phyloP scores from a whole-genome alignment of 2,329 filamentous ascomycete genomes.

The Colletotrichum sp. region DNA sequence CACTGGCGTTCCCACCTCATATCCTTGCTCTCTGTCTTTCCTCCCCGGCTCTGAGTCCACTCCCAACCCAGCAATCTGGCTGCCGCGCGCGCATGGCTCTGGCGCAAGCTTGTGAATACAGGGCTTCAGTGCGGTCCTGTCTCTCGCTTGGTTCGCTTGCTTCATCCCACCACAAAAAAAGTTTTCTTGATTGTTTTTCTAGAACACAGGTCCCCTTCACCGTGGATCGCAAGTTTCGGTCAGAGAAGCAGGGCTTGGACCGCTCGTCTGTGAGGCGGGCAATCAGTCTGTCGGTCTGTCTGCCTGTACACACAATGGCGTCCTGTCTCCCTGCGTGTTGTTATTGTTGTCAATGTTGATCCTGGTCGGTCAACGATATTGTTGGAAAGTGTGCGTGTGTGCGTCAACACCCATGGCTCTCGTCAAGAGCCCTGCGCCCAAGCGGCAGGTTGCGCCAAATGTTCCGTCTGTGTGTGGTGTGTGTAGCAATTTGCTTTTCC shows the following conservation, averaged over 20 bases:
- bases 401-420: not conserved
- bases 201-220: not conserved
- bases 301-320: not conserved
- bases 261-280: not conserved
- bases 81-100: not conserved
- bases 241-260: not conserved
- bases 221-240: not conserved
- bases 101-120: constrained; percentile 15
- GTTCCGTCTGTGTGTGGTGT: not conserved
- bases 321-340: not conserved
- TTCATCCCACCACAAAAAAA: constrained; percentile 10
- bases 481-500: constrained; percentile 19
- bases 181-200: not conserved
- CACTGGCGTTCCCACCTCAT: not conserved
- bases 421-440: constrained; percentile 1
- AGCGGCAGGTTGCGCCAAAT: constrained; percentile 14
- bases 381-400: not conserved
- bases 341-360: constrained; percentile 1
- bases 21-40: not conserved
- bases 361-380: constrained; percentile 2
- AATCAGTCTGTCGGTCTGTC: not conserved
- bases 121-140: constrained; percentile 2
- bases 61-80: constrained; percentile 10
- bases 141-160: constrained; percentile 15
- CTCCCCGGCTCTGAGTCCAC: constrained; percentile 1